Evolutionary conservation across 148 eudicot genomes (phyloP).

Genomic region (Nyssa sinensis): DNA sequence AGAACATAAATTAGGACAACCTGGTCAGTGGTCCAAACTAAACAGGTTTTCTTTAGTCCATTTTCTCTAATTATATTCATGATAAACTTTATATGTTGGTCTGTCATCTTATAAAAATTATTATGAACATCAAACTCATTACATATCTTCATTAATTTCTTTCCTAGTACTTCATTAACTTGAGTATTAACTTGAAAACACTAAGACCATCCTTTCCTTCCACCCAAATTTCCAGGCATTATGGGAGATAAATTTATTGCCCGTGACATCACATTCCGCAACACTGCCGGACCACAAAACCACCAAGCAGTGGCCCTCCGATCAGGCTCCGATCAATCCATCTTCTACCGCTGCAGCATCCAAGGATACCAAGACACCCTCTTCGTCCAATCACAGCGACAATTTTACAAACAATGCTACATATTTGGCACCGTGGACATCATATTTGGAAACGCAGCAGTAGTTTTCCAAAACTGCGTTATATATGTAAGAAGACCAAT

Average conservation of each 20-base stretch:
- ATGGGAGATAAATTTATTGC: conserved; percentile 24
- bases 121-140: neutral
- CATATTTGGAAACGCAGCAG: conserved; percentile 26
- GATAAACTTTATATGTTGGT: too few relatives aligned
- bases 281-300: conserved; percentile 22
- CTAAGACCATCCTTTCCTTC: too few relatives aligned
- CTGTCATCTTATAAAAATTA: neutral
- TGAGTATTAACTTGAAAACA: neutral
- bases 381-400: conserved; percentile 21
- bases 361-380: conserved; percentile 32
- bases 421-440: conserved; percentile 22
- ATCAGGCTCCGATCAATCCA: conserved; percentile 24
- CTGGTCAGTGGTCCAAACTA: too few relatives aligned
- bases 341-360: conserved; percentile 18
- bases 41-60: too few relatives aligned
- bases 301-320: conserved; percentile 28
- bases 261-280: conserved; percentile 23
- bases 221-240: conserved; percentile 17
- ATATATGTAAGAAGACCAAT: conserved; percentile 35
- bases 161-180: neutral
- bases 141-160: neutral
- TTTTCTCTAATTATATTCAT: too few relatives aligned
- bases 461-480: conserved; percentile 29
- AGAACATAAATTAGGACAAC: too few relatives aligned
- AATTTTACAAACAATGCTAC: conserved; percentile 23